Evolutionary conservation across 371 early-diverging fungal species (phyloP).

Genomic region (Actinomortierella wolfii): DNA sequence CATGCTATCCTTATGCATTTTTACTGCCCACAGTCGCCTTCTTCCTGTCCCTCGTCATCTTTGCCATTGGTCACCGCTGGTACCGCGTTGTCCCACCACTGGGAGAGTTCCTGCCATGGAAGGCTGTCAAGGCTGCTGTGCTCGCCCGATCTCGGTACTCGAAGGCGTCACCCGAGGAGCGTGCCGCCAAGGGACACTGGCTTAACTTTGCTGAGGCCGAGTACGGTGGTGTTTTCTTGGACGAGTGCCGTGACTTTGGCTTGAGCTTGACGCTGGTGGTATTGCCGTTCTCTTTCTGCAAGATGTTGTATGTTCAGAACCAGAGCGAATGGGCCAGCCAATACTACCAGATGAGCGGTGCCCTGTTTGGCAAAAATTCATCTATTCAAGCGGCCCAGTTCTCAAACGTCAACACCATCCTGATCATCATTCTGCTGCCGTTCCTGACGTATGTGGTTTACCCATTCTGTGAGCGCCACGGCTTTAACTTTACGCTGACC

Average conservation of each 20-base stretch:
- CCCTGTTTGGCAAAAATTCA: background rate
- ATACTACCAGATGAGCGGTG: background rate
- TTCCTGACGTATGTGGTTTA: too few species aligned
- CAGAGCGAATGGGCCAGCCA: background rate
- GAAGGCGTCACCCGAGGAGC: constrained; percentile 4
- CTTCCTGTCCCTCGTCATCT: constrained; percentile 10
- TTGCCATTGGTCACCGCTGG: constrained; percentile 29
- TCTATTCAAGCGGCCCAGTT: background rate
- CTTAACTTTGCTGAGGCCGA: constrained; percentile 17
- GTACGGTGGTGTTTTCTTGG: constrained; percentile 8
- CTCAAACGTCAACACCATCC: too few species aligned
- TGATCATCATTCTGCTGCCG: too few species aligned
- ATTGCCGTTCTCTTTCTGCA: background rate
- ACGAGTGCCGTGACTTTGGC: constrained; percentile 9
- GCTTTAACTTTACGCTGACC: too few species aligned
- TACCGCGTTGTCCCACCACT: constrained; percentile 57
- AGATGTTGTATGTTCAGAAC: background rate
- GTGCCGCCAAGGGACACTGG: constrained; percentile 8
- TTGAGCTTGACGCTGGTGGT: background rate
- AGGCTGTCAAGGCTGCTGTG: constrained; percentile 9
- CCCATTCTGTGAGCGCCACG: too few species aligned
- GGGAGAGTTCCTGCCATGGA: constrained; percentile 50
- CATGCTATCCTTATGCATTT: constrained; percentile 13
- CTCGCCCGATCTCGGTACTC: constrained; percentile 4
- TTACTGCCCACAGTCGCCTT: constrained; percentile 4